phyloP scores from a whole-genome alignment of 192 early-diverging fungal genomes.

The Paraglomus brasilianum region DNA sequence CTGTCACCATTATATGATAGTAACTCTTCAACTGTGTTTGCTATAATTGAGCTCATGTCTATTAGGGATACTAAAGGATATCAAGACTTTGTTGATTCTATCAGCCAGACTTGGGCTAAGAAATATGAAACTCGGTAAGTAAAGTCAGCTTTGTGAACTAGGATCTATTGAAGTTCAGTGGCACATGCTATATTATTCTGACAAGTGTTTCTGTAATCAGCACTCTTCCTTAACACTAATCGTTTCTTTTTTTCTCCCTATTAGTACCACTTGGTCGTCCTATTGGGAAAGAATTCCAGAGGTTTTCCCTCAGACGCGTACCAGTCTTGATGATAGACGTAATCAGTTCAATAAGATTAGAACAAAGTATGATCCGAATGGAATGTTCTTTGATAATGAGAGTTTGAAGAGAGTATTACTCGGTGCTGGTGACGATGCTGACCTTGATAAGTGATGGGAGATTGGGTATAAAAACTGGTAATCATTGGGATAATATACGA shows the following conservation, averaged over 20 bases:
- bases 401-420: background rate
- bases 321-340: slow-evolving; percentile 22
- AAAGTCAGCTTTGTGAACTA: background rate
- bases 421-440: background rate
- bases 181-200: background rate
- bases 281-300: slow-evolving; percentile 32
- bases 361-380: slow-evolving; percentile 36
- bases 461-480: too few species aligned
- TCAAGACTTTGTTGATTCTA: slow-evolving; percentile 26
- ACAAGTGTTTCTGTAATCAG: background rate
- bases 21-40: slow-evolving; percentile 33
- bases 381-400: slow-evolving; percentile 39
- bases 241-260: slow-evolving; percentile 4
- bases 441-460: too few species aligned
- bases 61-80: slow-evolving; percentile 30
- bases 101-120: slow-evolving; percentile 20
- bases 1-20: slow-evolving; percentile 35
- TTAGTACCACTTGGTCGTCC: slow-evolving; percentile 30
- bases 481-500: too few species aligned
- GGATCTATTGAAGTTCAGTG: background rate
- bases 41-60: slow-evolving; percentile 33
- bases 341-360: slow-evolving; percentile 34
- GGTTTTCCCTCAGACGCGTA: slow-evolving; percentile 12
- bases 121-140: slow-evolving; percentile 38
- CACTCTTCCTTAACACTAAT: background rate